Percentiles rank a stretch among this genome's conserved stretches.
Conservation (phyloP, 2,329 filamentous ascomycete species). For the Colletotrichum tropicale region DNA sequence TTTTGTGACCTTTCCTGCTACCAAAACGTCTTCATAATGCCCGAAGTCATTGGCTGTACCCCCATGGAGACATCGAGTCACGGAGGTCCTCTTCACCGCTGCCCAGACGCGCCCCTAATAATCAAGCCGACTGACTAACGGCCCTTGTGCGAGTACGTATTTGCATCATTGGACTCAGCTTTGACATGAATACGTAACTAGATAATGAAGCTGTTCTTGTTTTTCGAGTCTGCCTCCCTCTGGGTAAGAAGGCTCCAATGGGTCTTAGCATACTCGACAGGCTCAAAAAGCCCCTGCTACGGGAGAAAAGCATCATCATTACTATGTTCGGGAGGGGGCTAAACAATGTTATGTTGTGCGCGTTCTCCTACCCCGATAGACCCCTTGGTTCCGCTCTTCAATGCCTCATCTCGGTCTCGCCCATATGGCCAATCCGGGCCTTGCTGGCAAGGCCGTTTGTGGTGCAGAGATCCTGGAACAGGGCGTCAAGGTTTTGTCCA, state of each 20-base stretch:
- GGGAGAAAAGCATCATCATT: fast-evolving
- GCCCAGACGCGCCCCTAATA: not conserved
- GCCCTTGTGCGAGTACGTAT: not conserved
- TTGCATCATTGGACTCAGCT: not conserved
- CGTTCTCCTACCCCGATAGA: not conserved
- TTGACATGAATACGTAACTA: not conserved
- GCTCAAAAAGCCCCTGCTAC: not conserved
- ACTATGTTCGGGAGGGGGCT: not conserved
- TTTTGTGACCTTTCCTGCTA: too few species aligned
- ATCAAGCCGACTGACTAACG: not conserved
- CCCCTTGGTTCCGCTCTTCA: not conserved
- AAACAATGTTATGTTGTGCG: not conserved
- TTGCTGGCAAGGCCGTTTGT: not conserved
- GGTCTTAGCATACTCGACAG: too few species aligned
- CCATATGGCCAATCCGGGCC: fast-evolving
- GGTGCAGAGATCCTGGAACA: not conserved
- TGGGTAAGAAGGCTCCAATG: too few species aligned
- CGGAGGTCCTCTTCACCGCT: not conserved
- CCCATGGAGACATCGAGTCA: not conserved
- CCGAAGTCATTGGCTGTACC: fast-evolving
- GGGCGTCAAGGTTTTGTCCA: not conserved
- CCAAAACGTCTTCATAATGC: too few species aligned
- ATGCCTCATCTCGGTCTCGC: not conserved
- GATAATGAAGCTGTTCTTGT: not conserved
- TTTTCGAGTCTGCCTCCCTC: not conserved